phyloP scores from a whole-genome alignment of 129 eudicot genomes.

The Pittosporum tobira region DNA sequence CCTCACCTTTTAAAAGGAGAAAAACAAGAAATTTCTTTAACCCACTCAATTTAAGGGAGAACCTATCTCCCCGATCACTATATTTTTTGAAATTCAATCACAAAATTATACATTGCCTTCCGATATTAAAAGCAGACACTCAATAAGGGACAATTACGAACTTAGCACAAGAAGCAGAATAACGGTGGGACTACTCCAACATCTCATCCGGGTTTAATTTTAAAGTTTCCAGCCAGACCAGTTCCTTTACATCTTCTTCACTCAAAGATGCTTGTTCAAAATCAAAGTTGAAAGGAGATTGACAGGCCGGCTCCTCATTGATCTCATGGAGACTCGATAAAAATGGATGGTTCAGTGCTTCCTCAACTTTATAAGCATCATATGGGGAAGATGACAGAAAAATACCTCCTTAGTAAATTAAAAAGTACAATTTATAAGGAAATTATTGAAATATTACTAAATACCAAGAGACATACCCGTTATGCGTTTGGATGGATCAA shows the following conservation, averaged over 20 bases:
- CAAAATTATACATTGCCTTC: too few species aligned
- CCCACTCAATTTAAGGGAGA: too few species aligned
- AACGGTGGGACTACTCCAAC: conserved; percentile 10
- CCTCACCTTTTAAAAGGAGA: too few species aligned
- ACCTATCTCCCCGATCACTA: too few species aligned
- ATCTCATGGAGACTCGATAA: conserved; percentile 73
- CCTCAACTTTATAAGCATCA: conserved; percentile 46
- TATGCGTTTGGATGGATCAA: conserved; percentile 88
- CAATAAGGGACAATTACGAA: not conserved
- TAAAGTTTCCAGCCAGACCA: conserved; percentile 71
- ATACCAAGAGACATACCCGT: conserved; percentile 42
- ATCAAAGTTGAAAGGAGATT: conserved; percentile 69
- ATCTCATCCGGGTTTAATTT: conserved; percentile 56
- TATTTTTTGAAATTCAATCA: too few species aligned
- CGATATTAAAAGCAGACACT: too few species aligned
- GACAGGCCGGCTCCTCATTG: conserved; percentile 86
- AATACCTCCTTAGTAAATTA: not conserved
- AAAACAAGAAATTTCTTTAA: too few species aligned
- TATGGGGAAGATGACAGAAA: not conserved
- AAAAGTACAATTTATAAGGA: not conserved
- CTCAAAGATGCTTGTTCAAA: conserved; percentile 67
- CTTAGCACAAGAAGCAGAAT: not conserved
- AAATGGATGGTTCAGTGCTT: conserved; percentile 82
- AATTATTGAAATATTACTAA: not conserved
- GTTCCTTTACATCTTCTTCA: conserved; percentile 81